Evolutionary conservation across 192 early-diverging fungal species (phyloP).

Genomic region (Pecoramyces ruminantium): DNA sequence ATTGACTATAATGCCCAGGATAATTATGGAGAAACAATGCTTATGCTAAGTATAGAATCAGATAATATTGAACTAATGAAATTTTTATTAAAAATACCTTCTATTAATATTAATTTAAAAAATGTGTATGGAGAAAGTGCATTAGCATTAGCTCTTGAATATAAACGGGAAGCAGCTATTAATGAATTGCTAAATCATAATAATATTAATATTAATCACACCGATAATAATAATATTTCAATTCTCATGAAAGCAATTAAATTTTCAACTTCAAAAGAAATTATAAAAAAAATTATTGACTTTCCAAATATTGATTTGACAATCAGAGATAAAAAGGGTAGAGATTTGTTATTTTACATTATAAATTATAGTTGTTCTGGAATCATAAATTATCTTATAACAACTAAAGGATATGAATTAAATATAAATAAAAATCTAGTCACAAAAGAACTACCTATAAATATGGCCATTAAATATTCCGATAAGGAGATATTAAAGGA

Average conservation of each 20-base stretch:
- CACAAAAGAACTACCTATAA: not conserved
- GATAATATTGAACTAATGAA: not conserved
- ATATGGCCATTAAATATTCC: not conserved
- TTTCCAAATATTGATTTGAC: not conserved
- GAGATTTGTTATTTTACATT: not conserved
- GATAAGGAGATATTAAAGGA: not conserved
- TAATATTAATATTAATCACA: not conserved
- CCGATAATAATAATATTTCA: not conserved
- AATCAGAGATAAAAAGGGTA: not conserved
- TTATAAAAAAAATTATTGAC: not conserved
- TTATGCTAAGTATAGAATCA: not conserved
- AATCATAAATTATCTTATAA: not conserved
- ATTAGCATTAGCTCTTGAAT: not conserved
- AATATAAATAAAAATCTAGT: not conserved
- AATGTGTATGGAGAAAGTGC: not conserved
- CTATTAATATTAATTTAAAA: not conserved
- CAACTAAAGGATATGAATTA: not conserved
- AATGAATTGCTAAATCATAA: not conserved
- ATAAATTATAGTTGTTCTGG: not conserved
- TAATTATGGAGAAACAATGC: not conserved
- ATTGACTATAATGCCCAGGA: not conserved
- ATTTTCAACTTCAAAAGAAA: not conserved
- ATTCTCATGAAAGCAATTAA: not conserved
- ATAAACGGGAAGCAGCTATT: not conserved
- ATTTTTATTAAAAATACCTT: not conserved